A percentile compares a stretch with the other conserved stretches of the same genome.
Conservation (phyloP, 768 basidiomycete species). For the Psilocybe azurescens region DNA sequence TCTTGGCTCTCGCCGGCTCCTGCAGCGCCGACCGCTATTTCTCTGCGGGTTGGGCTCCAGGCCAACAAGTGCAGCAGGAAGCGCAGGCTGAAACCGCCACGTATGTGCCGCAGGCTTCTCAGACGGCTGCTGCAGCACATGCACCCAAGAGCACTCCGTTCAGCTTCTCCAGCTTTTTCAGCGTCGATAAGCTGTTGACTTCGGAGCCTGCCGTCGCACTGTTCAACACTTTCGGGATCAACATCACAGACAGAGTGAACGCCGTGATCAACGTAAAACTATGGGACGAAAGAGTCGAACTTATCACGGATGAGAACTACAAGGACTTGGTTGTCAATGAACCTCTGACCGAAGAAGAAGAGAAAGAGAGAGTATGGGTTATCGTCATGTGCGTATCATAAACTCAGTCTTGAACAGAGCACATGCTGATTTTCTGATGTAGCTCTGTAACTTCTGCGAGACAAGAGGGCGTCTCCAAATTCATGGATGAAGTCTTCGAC, state of each 20-base stretch:
- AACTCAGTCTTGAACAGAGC: not conserved
- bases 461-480: conserved; percentile 70
- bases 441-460: conserved; percentile 65
- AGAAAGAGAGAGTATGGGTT: conserved; percentile 75
- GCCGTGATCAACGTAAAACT: conserved; percentile 35
- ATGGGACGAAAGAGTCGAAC: conserved; percentile 78
- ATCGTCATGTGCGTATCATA: conserved; percentile 68
- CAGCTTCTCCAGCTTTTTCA: conserved; percentile 37
- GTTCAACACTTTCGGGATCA: conserved; percentile 67
- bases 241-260: conserved; percentile 62
- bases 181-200: conserved; percentile 50
- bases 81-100: conserved; percentile 25
- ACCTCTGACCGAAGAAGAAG: conserved; percentile 64
- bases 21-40: conserved; percentile 71
- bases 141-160: conserved; percentile 27
- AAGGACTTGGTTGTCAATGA: conserved; percentile 76
- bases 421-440: conserved; percentile 9
- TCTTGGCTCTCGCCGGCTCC: conserved; percentile 41
- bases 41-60: conserved; percentile 83
- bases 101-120: conserved; percentile 21
- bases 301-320: conserved; percentile 87
- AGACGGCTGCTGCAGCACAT: conserved; percentile 26
- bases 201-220: conserved; percentile 59
- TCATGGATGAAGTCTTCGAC: conserved; percentile 77
- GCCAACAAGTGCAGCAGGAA: conserved; percentile 52